Evolutionary conservation across 2,329 filamentous ascomycete genomes (phyloP), one percentile per base, ranked within the genome.

Genomic region (Pleoardoris graminearum): DNA sequence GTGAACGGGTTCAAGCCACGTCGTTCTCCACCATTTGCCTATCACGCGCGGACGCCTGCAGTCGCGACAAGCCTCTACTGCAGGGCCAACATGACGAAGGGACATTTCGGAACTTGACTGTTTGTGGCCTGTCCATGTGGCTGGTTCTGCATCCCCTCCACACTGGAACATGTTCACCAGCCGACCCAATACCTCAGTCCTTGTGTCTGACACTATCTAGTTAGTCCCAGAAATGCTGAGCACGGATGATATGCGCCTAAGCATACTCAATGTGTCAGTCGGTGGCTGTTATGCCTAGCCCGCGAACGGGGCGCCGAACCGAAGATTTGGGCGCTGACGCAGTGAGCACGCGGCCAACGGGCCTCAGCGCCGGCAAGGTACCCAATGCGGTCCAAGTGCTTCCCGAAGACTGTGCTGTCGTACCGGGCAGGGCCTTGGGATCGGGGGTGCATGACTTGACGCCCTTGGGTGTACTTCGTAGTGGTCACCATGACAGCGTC

Each of bases 341-440:
- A 42, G 53, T 37, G n/a, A 27, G 33, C 53, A 54, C 21, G 17
- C 23, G 47, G 53, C 41, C n/a, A 27, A 33, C 55, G 58, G 58
- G 60, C 53, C 58, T 63, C 44, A 53, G 52, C 60, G 58, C 59
- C 57, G 59, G 51, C 57, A 48, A 22, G 45, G 57, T 42, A 57
- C 59, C 35, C 27, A 32, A n/a, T 11, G 47, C 53, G 60, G 53
- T 53, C 57, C 54, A 57, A 57, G 54, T 22, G 27, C 16, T 30
- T 48, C 42, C 23, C 22, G 39, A 44, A 46, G 42, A 48, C 43
- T 50, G 55, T 55, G 53, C 45, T 58, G 48, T 48, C 47, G 53
- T 57, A 50, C 48, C 50, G 33, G 45, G 37, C 23, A 32, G 36
- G 7, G 27, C 23, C 5, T 35, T 12, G 35, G 27, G 36, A 25